phyloP scores from a whole-genome alignment of 2,329 filamentous ascomycete genomes.

The Clonostachys chloroleuca region DNA sequence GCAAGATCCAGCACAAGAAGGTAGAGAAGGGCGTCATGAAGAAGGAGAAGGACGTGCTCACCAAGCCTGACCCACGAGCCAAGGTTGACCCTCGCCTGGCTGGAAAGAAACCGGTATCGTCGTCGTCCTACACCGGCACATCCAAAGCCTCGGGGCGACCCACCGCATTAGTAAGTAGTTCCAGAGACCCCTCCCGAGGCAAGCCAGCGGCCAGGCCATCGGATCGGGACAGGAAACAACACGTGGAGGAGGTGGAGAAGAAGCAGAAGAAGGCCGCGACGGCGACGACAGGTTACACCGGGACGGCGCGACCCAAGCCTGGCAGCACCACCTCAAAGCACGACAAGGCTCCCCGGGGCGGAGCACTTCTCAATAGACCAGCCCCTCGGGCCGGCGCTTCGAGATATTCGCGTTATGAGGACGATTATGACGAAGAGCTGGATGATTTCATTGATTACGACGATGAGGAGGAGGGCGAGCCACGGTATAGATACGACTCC shows the following conservation, averaged over 20 bases:
- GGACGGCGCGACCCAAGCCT: conserved; percentile 57
- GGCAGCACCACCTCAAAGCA: conserved; percentile 13
- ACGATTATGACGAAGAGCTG: conserved; percentile 60
- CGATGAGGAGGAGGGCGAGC: conserved; percentile 45
- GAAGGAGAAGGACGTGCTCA: conserved; percentile 36
- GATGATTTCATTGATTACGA: conserved; percentile 61
- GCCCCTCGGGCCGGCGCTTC: conserved; percentile 17
- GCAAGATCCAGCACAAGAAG: conserved; percentile 71
- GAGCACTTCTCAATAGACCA: conserved; percentile 30
- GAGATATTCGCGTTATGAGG: conserved; percentile 36
- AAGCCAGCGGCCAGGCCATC: not conserved
- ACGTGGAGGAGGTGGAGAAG: conserved; percentile 37
- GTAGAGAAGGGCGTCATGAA: conserved; percentile 56
- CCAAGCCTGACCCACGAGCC: conserved; percentile 20
- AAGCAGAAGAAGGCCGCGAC: conserved; percentile 57
- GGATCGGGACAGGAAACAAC: conserved; percentile 7
- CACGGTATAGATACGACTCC: conserved; percentile 51
- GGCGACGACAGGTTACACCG: conserved; percentile 62
- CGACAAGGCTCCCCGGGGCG: conserved; percentile 25
- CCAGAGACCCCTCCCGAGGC: not conserved
- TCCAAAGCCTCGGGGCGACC: conserved; percentile 14
- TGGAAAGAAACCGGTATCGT: conserved; percentile 5
- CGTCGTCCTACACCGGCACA: conserved; percentile 18
- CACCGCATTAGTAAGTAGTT: not conserved
- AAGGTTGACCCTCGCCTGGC: conserved; percentile 10